Conservation (phyloP, 805 yeast species). For the Candida sphagnicola region DNA sequence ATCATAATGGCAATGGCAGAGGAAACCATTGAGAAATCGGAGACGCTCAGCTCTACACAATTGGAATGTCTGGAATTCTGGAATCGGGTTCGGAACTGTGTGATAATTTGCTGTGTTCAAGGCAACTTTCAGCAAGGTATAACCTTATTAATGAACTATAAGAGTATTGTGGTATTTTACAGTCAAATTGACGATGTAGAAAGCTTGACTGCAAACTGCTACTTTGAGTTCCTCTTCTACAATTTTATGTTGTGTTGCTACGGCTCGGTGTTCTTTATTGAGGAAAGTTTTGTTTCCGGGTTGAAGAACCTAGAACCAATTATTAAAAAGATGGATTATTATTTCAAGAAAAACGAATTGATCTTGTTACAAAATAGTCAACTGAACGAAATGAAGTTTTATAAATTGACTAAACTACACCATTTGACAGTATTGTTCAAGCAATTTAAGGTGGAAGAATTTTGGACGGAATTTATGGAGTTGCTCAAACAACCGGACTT, state of each 20-base stretch:
- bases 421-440: conserved; percentile 21
- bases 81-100: neutral
- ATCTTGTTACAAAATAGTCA: conserved; percentile 9
- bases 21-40: neutral
- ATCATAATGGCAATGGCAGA: neutral
- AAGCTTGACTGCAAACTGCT: conserved; percentile 19
- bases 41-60: no score
- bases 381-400: conserved; percentile 18
- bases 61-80: neutral
- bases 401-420: conserved; percentile 18
- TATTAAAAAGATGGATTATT: conserved; percentile 19
- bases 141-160: neutral
- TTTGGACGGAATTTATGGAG: conserved; percentile 17
- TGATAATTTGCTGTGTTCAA: neutral
- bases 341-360: conserved; percentile 17
- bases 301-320: conserved; percentile 14
- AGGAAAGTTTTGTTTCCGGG: conserved; percentile 5
- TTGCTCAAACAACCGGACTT: conserved; percentile 6
- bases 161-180: neutral
- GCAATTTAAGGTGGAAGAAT: conserved; percentile 21
- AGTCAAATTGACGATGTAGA: conserved; percentile 7
- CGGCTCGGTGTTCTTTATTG: conserved; percentile 18
- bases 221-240: conserved; percentile 25
- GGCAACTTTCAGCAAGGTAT: neutral
- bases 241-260: conserved; percentile 19